Evolutionary conservation across 345 rosid species (phyloP), one percentile per base, ranked within the genome.

Genomic region (Microcos paniculata): DNA sequence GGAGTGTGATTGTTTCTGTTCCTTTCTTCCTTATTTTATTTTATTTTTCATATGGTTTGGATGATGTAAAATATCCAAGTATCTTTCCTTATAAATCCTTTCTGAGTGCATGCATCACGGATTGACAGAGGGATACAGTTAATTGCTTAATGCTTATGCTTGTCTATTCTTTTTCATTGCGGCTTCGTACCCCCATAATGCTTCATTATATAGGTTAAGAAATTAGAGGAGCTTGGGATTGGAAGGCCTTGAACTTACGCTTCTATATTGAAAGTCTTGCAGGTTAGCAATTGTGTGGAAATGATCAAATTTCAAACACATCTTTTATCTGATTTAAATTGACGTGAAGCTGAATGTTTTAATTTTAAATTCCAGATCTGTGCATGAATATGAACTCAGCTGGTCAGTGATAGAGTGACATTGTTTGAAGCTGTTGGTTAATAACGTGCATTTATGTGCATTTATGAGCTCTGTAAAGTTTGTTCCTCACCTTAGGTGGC

Each of bases 161-260:
- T 46, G 24, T 58, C 15, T 19, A n/a, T n/a, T n/a, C n/a, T n/a
- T n/a, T n/a, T n/a, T n/a, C n/a, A n/a, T n/a, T n/a, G n/a, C n/a
- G n/a, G n/a, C n/a, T n/a, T n/a, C n/a, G n/a, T 64, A 74, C 40
- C 18, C 55, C 43, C 70, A 33, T 69, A 62, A 64, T 79, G 59
- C 53, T 79, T 52, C 82, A 72, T 84, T 35, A 75, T 79, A 72
- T 81, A 96, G 99, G 90, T 96, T 73, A 92, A 92, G 85, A 96
- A 93, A 84, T 88, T 96, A 28, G 99, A 96, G 84, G 99, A 96
- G 87, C 94, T 96, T 72, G 99, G 99, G 76, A 96, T 96, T 78
- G 99, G 99, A 79, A 89, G 98, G 83, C 99, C 99, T 76, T 96
- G 98, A 14, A 96, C 99, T 45, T 96, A 96, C 77, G 97, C 99